Evolutionary conservation across 2,329 filamentous ascomycete genomes (phyloP).

Genomic region (Colletotrichum sublineola): DNA sequence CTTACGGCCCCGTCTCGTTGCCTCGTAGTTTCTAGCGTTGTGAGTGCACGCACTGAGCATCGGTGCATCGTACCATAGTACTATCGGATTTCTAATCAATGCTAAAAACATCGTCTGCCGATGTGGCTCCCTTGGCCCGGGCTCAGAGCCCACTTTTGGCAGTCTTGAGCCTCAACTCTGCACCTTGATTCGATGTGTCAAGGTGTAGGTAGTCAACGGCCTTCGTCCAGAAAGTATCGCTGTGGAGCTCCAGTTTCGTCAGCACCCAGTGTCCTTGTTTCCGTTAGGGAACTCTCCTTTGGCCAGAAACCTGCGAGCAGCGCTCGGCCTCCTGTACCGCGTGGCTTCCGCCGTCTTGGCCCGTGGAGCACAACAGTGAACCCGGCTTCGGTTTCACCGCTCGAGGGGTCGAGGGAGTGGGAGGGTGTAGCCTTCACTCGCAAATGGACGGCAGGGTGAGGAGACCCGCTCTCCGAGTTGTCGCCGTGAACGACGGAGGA

Average conservation of each 20-base stretch:
- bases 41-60: neutral
- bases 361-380: neutral
- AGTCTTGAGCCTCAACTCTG: neutral
- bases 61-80: constrained; percentile 21
- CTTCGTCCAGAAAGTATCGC: neutral
- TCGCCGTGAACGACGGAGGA: constrained; percentile 30
- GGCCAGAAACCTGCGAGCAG: constrained; percentile 21
- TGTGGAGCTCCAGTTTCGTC: constrained; percentile 8
- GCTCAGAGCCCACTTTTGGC: constrained; percentile 5
- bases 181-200: constrained; percentile 20
- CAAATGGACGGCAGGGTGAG: constrained; percentile 10
- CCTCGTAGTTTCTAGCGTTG: constrained; percentile 26
- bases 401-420: constrained; percentile 14
- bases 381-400: constrained; percentile 31
- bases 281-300: constrained; percentile 28
- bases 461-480: constrained; percentile 37
- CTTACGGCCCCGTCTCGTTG: constrained; percentile 33
- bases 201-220: neutral
- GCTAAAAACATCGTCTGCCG: constrained; percentile 13
- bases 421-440: neutral
- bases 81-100: constrained; percentile 39
- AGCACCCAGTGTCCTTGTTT: constrained; percentile 2
- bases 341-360: neutral
- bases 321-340: neutral
- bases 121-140: constrained; percentile 22